Base-by-base conservation (phyloP, 2,329 filamentous ascomycete genomes). In the Trichoderma sp. region DNA sequence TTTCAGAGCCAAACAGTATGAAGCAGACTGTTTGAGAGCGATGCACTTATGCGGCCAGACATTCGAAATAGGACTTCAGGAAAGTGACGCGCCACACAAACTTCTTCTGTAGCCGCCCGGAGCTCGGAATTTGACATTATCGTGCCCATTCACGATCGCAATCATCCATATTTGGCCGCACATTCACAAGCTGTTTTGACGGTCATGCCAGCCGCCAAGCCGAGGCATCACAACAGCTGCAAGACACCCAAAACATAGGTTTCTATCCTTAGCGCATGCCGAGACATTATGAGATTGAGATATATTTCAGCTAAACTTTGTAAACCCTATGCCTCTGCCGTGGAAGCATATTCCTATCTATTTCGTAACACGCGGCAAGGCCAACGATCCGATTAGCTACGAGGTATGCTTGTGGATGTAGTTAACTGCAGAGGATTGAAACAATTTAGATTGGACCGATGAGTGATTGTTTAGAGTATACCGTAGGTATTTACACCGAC, bases 201-300 rank as follows among this genome's bases (percentile, higher is more conserved):
- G 61, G 43, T 43, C 16, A 33, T 27, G 33, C 11, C 19, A 19
- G 40, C 43, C 24, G 21, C 49, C 33, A 16, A 40, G n/a, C n/a
- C 24, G 13, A 24, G 21, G 6, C 14, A 59, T 66, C 53, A 55
- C 21, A 24, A 19, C 49, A 63, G 33, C 3, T 13, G 14, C 27
- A 43, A 43, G 19, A 21, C 14, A 11, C 21, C 16, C 13, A 27
- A 55, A 29, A 53, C n/a, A 21, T 40, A 47, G 47, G 60, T 13
- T 19, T 56, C 53, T n/a, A 35, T 35, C 10, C 3, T n/a, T 31
- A 16, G 61, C 49, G 43, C 0, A 6, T 16, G 24, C 61, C 52
- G 61, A 64, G 61, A 64, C 49, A 56, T 31, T 64, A 43, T 40
- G 49, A 21, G 24, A 64, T n/a, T 43, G 33, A 64, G 33, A 64